Evolutionary conservation across 1,284 basidiomycete genomes (phyloP), one percentile per base, ranked within the genome.

Genomic region (Irpex sp.): DNA sequence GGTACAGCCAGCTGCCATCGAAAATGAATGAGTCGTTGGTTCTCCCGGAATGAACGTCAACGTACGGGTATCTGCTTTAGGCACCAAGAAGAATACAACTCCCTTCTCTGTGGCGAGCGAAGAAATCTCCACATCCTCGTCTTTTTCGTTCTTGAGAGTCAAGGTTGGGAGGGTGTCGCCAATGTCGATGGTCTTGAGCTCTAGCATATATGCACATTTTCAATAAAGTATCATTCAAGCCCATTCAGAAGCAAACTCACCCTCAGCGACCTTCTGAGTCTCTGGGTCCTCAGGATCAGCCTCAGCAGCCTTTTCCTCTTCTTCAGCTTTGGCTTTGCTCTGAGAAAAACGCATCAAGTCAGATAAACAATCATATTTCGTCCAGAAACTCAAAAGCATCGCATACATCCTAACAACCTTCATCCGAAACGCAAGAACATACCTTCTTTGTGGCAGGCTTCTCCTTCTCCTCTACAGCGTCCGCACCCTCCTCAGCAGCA

Each of bases 31-130:
- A 39, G 49, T 17, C 26, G 9, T 39, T 19, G 49, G 11, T 39
- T 19, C 11, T 37, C 21, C 15, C 0, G 6, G 49, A 33, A 21
- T 8, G 17, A 8, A 19, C 19, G 17, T n/a, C 1, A 13, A 58
- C 37, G 50, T 9, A 92, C 92, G 87, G 17, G 92, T 93, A 76
- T 93, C 89, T n/a, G 92, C 92, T 74, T 90, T 92, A 57, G 90
- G 90, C 3, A 93, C 85, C 7, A 94, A 78, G 81, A 97, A 96
- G 65, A 97, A 74, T 36, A 97, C 84, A 4, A 92, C 83, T 1
- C 93, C 94, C 70, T 88, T 87, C 65, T 92, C 88, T 13, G 78
- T 78, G 2, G 86, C 77, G 54, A 93, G 76, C 2, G 78, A 80
- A 31, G 81, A 75, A n/a, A 89, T 78, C 64, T 90, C 81, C 35